A percentile compares a stretch with the other conserved stretches of the same genome.
Evolutionary conservation across 345 rosid species (phyloP).

Genomic region (Draba incana): DNA sequence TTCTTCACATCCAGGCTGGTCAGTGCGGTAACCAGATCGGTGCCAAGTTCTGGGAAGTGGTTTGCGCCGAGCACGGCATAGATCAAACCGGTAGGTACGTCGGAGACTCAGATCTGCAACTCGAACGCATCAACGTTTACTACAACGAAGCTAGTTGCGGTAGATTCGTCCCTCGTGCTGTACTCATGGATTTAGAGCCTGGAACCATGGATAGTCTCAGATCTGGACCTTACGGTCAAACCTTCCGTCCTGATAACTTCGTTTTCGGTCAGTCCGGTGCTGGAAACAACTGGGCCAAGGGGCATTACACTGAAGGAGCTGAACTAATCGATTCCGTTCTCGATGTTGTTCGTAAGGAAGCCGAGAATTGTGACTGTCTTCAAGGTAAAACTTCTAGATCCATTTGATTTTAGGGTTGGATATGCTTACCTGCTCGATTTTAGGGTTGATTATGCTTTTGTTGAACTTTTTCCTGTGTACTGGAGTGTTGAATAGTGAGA

Average conservation of each 20-base stretch:
- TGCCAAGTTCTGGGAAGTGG: conserved; percentile 42
- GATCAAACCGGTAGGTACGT: conserved; percentile 40
- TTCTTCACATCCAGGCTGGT: conserved; percentile 43
- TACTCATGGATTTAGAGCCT: conserved; percentile 41
- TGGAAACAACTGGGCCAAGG: conserved; percentile 34
- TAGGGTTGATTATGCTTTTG: neutral
- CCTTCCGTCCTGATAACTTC: conserved; percentile 40
- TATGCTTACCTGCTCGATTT: conserved; percentile 1
- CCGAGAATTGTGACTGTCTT: conserved; percentile 38
- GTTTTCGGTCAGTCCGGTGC: conserved; percentile 39
- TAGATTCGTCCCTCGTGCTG: conserved; percentile 40
- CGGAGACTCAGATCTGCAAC: conserved; percentile 43
- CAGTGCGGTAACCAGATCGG: conserved; percentile 46
- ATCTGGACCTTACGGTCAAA: conserved; percentile 38
- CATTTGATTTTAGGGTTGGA: neutral
- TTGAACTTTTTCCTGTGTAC: neutral
- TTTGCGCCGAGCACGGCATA: conserved; percentile 42
- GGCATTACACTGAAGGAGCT: conserved; percentile 38
- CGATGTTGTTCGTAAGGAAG: conserved; percentile 40
- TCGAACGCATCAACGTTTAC: conserved; percentile 39
- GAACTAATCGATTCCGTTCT: conserved; percentile 34
- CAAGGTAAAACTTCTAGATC: conserved; percentile 23
- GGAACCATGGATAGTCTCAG: conserved; percentile 43
- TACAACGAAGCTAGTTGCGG: conserved; percentile 42
- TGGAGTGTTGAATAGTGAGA: neutral